These are phyloP conservation scores for Paramecium caudatum DNA, from an alignment of 73 alveolate genomes.

Conservation along the genomic window DNA sequence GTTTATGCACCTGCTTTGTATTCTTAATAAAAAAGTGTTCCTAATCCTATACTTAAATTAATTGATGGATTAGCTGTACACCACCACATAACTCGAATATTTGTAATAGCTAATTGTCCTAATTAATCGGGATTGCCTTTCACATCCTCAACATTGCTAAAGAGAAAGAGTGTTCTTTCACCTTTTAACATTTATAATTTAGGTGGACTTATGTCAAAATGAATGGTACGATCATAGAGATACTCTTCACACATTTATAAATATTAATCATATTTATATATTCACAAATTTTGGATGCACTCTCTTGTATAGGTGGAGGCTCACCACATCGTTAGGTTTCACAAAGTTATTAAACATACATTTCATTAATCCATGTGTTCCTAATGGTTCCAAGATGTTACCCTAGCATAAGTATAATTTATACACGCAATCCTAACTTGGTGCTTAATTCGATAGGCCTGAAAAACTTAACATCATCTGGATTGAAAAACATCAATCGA, in stretches of 20 bases:
- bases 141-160: constrained; percentile 2
- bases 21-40: constrained; percentile 40
- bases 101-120: background rate
- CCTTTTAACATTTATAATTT: constrained; percentile 25
- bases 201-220: background rate
- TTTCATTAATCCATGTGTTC: constrained; percentile 99
- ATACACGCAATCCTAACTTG: constrained; percentile 95
- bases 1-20: background rate
- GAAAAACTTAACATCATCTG: constrained; percentile 93
- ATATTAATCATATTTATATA: constrained; percentile 42
- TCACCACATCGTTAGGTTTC: constrained; percentile 96
- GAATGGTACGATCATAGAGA: background rate
- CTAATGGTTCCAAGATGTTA: constrained; percentile 93
- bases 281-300: constrained; percentile 86
- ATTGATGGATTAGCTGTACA: background rate
- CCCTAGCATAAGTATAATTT: constrained; percentile 17
- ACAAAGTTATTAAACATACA: constrained; percentile 97
- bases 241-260: constrained; percentile 17
- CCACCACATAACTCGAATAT: constrained; percentile 42
- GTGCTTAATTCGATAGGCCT: constrained; percentile 99
- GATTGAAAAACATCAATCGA: constrained; percentile 96
- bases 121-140: constrained; percentile 47
- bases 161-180: background rate
- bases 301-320: constrained; percentile 96
- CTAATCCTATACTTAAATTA: constrained; percentile 37